These are phyloP conservation scores for Amanita rimosa DNA, from an alignment of 768 basidiomycete species.

Conservation along the genomic window DNA sequence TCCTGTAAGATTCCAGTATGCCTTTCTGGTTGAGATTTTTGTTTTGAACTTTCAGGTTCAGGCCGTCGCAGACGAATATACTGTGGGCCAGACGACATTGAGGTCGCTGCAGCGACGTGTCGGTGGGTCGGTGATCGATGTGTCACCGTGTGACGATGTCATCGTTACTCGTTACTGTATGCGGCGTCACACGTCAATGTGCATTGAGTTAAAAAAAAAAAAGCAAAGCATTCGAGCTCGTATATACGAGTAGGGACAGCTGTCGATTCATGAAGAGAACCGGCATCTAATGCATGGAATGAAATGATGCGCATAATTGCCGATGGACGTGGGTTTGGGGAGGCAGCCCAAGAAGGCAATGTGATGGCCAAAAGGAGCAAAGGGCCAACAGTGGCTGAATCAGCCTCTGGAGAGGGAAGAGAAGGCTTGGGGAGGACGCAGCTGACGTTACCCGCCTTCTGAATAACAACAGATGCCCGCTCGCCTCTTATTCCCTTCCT, in stretches of 20 bases:
- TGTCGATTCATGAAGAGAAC: background rate
- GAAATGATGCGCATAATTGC: background rate
- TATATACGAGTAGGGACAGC: background rate
- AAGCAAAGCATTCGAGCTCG: background rate
- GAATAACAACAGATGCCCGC: constrained; percentile 11
- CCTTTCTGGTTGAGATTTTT: constrained; percentile 21
- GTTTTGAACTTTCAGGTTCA: constrained; percentile 14
- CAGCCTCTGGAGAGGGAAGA: constrained; percentile 20
- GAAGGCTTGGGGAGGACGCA: constrained; percentile 8
- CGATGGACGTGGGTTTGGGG: background rate
- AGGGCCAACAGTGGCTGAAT: constrained; percentile 2
- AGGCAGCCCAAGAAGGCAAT: constrained; percentile 6
- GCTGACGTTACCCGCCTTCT: constrained; percentile 22
- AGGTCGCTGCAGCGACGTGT: background rate
- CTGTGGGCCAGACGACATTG: constrained; percentile 26
- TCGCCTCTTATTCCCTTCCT: constrained; percentile 14
- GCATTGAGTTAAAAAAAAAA: too few relatives aligned
- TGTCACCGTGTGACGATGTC: background rate
- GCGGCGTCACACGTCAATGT: too few relatives aligned
- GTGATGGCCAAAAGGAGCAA: constrained; percentile 8
- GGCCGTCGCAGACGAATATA: constrained; percentile 41
- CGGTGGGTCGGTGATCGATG: too few relatives aligned
- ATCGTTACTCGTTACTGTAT: too few relatives aligned
- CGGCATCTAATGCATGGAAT: background rate
- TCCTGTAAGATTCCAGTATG: constrained; percentile 73